Conservation (phyloP, 148 eudicot genomes). For the Chenopodium berlandieri region DNA sequence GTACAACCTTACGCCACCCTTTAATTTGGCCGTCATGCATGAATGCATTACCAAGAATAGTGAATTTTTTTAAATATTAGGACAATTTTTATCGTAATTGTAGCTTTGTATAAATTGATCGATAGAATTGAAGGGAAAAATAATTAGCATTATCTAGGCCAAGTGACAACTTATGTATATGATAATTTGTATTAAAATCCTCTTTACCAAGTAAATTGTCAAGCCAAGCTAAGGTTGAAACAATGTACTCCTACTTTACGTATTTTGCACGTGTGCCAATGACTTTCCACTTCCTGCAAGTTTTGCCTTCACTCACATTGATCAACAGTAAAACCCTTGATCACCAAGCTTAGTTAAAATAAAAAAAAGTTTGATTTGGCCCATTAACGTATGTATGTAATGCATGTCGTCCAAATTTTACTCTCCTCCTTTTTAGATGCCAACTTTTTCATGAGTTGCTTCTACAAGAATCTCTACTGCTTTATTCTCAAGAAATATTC, state of each 20-base stretch:
- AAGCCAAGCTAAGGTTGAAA: not conserved
- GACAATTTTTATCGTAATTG: too few species aligned
- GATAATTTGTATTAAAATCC: too few species aligned
- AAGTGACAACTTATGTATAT: too few species aligned
- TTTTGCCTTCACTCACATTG: slow-evolving; percentile 17
- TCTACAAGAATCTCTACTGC: slow-evolving; percentile 7
- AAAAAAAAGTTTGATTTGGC: not conserved
- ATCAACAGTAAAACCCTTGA: slow-evolving; percentile 6
- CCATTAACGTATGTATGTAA: not conserved
- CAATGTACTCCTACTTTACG: not conserved
- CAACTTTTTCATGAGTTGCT: not conserved
- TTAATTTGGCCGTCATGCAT: too few species aligned
- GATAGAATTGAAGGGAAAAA: too few species aligned
- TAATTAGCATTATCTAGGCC: not conserved
- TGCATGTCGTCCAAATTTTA: slow-evolving; percentile 17
- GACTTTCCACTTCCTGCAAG: slow-evolving; percentile 24
- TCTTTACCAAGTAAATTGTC: too few species aligned
- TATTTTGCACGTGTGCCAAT: slow-evolving; percentile 18
- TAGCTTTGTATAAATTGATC: too few species aligned
- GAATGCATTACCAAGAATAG: too few species aligned
- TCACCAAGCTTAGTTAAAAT: not conserved
- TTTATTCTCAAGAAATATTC: not conserved
- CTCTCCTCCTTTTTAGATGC: slow-evolving; percentile 20
- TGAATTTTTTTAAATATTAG: too few species aligned
- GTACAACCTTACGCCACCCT: too few species aligned